phyloP scores from a whole-genome alignment of 257 asterid genomes.

The Leptodermis oblonga region DNA sequence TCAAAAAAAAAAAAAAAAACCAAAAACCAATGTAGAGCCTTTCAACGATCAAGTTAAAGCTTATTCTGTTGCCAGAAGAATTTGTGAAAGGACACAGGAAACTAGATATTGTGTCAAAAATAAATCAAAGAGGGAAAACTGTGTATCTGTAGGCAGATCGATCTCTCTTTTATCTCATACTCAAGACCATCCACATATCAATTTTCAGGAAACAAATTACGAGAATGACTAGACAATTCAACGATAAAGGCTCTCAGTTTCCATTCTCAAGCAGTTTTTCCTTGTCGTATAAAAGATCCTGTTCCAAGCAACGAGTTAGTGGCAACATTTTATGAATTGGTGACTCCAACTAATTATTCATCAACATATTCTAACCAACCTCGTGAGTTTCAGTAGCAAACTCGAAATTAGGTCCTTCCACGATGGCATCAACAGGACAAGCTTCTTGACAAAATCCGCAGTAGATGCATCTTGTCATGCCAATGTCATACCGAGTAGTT shows the following conservation, averaged over 20 bases:
- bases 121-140: not conserved
- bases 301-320: not conserved
- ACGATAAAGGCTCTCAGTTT: conserved; percentile 57
- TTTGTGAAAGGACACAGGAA: not conserved
- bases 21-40: too few relatives aligned
- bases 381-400: conserved; percentile 90
- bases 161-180: conserved; percentile 1
- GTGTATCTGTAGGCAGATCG: not conserved
- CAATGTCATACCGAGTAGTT: conserved; percentile 94
- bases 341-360: not conserved
- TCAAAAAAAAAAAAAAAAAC: too few relatives aligned
- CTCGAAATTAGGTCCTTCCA: conserved; percentile 95
- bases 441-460: conserved; percentile 99
- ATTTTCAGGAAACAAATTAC: not conserved
- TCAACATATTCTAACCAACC: conserved; percentile 34
- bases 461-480: conserved; percentile 95
- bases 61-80: not conserved
- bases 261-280: conserved; percentile 95
- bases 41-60: not conserved
- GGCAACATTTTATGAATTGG: conserved; percentile 8
- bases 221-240: conserved; percentile 26
- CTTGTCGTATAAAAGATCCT: conserved; percentile 96
- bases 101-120: too few relatives aligned
- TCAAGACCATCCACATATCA: not conserved
- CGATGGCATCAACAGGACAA: conserved; percentile 97